phyloP scores from a whole-genome alignment of 768 basidiomycete species.

The Amyloporia xantha region DNA sequence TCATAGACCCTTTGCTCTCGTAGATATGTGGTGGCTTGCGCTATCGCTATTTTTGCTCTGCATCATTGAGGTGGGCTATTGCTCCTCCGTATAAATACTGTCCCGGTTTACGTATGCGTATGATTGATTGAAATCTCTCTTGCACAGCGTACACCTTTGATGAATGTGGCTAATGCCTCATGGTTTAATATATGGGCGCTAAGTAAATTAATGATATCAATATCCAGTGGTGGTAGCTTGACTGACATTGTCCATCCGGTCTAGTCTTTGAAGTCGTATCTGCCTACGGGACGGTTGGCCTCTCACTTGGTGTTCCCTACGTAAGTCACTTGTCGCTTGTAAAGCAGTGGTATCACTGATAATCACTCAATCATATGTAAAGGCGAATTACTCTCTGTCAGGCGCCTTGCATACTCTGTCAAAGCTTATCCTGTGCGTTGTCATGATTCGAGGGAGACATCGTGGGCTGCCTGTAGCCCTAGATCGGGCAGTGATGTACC shows the following conservation, averaged over 20 bases:
- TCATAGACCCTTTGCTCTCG: no score
- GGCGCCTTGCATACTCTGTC: constrained; percentile 75
- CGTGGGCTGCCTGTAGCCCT: constrained; percentile 84
- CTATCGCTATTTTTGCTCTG: constrained; percentile 82
- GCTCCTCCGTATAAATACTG: neutral
- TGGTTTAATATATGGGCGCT: constrained; percentile 86
- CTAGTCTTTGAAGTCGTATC: constrained; percentile 82
- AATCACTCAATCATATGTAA: constrained; percentile 19
- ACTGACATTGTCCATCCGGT: neutral
- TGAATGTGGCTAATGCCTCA: constrained; percentile 39
- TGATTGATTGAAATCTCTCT: no score
- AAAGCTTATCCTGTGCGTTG: constrained; percentile 76
- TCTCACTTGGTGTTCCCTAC: constrained; percentile 74
- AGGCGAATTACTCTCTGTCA: constrained; percentile 78
- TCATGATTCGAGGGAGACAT: constrained; percentile 94
- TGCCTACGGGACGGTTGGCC: constrained; percentile 82
- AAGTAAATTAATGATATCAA: constrained; percentile 37
- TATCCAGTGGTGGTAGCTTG: neutral
- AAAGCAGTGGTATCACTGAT: neutral
- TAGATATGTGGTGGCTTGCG: constrained; percentile 97
- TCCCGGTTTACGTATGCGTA: neutral
- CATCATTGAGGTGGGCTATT: constrained; percentile 72
- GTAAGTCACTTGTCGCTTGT: constrained; percentile 35
- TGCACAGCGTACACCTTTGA: constrained; percentile 54
- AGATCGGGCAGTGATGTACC: constrained; percentile 37